Percentiles rank a stretch among this genome's conserved stretches.
Conservation (phyloP, 441 rosid genomes). For the Euphorbia celastroides region DNA sequence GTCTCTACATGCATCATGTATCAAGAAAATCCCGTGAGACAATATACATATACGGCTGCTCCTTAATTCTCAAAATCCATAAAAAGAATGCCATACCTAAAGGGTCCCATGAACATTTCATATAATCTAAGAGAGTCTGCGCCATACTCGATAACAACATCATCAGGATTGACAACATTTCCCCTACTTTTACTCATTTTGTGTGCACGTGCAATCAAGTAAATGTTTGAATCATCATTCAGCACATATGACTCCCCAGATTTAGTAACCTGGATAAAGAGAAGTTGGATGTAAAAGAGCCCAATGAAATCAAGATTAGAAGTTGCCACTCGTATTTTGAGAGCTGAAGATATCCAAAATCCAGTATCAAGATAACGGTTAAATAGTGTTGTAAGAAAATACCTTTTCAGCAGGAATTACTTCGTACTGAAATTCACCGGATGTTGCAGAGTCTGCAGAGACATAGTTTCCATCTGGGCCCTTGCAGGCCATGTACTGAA, state of each 20-base stretch:
- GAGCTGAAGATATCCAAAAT: not conserved
- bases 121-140: conserved; percentile 94
- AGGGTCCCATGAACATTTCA: conserved; percentile 99
- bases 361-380: not conserved
- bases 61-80: not conserved
- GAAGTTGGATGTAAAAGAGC: conserved; percentile 11
- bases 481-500: conserved; percentile 77
- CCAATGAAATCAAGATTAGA: conserved; percentile 3
- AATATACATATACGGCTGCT: not conserved
- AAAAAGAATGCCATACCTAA: conserved; percentile 41
- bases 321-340: not conserved
- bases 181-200: conserved; percentile 99
- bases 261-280: conserved; percentile 52
- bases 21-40: conserved; percentile 6
- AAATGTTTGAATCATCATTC: conserved; percentile 57
- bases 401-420: conserved; percentile 65
- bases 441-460: conserved; percentile 51
- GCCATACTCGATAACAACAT: conserved; percentile 77
- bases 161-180: conserved; percentile 96
- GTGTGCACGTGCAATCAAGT: conserved; percentile 66
- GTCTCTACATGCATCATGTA: conserved; percentile 52
- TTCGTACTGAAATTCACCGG: conserved; percentile 52
- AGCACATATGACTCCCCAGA: conserved; percentile 74
- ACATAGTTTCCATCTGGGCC: conserved; percentile 62
- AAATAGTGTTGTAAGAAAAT: conserved; percentile 23